Evolutionary conservation across 768 basidiomycete genomes (phyloP), one percentile per base, ranked within the genome.

Genomic region (Lactifluus volemus): DNA sequence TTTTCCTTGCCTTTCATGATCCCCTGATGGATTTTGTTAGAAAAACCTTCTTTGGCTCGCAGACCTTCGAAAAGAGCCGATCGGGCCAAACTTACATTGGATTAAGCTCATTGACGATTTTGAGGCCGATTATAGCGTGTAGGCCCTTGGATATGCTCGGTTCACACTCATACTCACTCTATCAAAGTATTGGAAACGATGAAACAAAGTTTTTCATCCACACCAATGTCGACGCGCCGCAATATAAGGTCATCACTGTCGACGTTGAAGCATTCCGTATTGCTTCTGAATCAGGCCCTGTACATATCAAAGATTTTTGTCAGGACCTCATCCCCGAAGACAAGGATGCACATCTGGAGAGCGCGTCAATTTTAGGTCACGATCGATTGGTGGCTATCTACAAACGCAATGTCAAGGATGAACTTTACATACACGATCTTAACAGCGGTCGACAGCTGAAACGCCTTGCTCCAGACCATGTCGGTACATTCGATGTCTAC

Each of bases 391-490:
- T 78, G 8, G 69, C 86, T 17, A 72, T 79, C 45, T 90, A 89
- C 76, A 86, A 87, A 67, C 80, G 82, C 55, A 87, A 92, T 67
- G 90, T 92, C 68, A 86, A 84, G 61, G 88, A 92, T 67, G 86
- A 90, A 71, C 77, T 92, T 36, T 88, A 89, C 71, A 70, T 93
- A 47, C 84, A 88, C 72, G 74, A 64, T 53, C 66, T 80, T 39
- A 74, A 78, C 50, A 70, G 72, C 5, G 89, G 90, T 30, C 66
- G 75, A 63, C 77, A 74, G 52, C 63, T 87, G 53, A 70, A 72
- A 19, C 85, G 84, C 15, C 71, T 92, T 25, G 85, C 80, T 5
- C 72, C 79, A 14, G 82, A 86, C 54, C 84, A 86, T 59, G 84
- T 92, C 42, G 90, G 90, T 25, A 75, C 84, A 5, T 78, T 83